Percentiles rank a stretch among this genome's conserved stretches.
These are phyloP conservation scores for Diaporthe ampelina DNA, from an alignment of 2,329 filamentous ascomycete genomes.

Conservation along the genomic window DNA sequence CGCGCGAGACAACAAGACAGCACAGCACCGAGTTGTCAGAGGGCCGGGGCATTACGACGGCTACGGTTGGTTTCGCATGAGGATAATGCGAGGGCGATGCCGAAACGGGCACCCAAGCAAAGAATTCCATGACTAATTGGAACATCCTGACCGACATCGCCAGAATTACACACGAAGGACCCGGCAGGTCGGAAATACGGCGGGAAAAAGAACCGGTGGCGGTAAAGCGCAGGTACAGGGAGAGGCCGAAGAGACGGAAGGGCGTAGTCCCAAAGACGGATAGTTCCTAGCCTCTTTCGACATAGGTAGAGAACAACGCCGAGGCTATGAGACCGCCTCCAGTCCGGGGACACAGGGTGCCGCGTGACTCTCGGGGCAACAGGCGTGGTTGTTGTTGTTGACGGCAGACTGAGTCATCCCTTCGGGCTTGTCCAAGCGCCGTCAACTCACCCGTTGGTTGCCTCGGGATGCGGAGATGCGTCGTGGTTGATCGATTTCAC, in stretches of 20 bases:
- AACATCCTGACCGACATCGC: conserved; percentile 31
- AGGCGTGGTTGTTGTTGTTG: conserved; percentile 17
- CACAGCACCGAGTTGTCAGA: not conserved
- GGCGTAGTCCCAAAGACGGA: conserved; percentile 31
- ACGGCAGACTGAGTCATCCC: conserved; percentile 14
- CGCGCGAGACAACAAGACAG: not conserved
- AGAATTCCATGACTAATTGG: conserved; percentile 31
- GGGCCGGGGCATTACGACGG: not conserved
- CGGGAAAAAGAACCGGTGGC: conserved; percentile 6
- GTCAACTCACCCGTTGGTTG: not conserved
- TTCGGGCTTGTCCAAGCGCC: not conserved
- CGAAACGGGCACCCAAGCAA: not conserved
- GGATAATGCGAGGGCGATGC: not conserved
- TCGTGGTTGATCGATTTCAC: conserved; percentile 11
- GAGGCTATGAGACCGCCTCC: not conserved
- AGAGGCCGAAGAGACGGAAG: conserved; percentile 18
- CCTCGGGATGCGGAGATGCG: not conserved
- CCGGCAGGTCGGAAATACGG: conserved; percentile 15
- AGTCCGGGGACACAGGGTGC: not conserved
- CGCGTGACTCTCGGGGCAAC: conserved; percentile 16
- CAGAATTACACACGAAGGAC: not conserved
- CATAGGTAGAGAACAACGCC: not conserved
- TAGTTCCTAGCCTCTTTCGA: conserved; percentile 17
- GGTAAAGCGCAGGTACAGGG: conserved; percentile 13
- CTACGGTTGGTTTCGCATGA: not conserved